Base-by-base conservation (phyloP, 768 basidiomycete species). In the Boletus subcaerulescens region DNA sequence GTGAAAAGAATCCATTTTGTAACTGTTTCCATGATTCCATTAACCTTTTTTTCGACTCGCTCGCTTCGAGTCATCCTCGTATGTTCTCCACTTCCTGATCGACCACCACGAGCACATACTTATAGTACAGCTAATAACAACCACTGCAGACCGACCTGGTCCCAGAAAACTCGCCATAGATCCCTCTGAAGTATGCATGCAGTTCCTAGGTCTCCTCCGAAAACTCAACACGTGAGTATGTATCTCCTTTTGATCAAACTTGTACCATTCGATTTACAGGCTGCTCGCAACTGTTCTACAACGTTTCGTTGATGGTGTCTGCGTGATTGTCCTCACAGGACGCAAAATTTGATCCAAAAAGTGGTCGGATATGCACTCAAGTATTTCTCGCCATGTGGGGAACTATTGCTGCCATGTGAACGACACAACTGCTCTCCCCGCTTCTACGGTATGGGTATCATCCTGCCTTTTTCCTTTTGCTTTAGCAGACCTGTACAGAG, bases 301-400 rank as follows among this genome's bases (percentile, higher is more conserved):
- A 33, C 32, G 32, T 13, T 3, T 33, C 32, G 8, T 12, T 33
- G 32, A 33, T 3, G 20, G 20, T 20, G 20, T 3, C 20, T 20
- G 20, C 20, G 20, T 20, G 20, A 3, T 20, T 20, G 20, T 20
- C 32, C 9, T 17, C 29, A 17, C 29, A 92, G 89, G 62, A 85
- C 91, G 29, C 91, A 93, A 65, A 85, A 84, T 64, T 93, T 90
- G 13, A 94, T 95, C 51, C 89, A 91, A 70, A 91, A 88, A 69
- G 87, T 90, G 35, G 93, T 95, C 32, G 78, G 80, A 10, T 95
- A 85, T 63, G 91, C 92, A 0, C 77, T 94, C 52, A 93, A 93
- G 68, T 86, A 89, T 65, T 93, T 88, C 50, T 77, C 86, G 6
- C 81, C 81, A 53, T 94, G 92, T 52, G 93, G 91, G 7, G 93